Percentiles rank a stretch among this genome's conserved stretches.
These are phyloP conservation scores for Pleurotus citrinopileatus DNA, from an alignment of 768 basidiomycete species.

Conservation along the genomic window DNA sequence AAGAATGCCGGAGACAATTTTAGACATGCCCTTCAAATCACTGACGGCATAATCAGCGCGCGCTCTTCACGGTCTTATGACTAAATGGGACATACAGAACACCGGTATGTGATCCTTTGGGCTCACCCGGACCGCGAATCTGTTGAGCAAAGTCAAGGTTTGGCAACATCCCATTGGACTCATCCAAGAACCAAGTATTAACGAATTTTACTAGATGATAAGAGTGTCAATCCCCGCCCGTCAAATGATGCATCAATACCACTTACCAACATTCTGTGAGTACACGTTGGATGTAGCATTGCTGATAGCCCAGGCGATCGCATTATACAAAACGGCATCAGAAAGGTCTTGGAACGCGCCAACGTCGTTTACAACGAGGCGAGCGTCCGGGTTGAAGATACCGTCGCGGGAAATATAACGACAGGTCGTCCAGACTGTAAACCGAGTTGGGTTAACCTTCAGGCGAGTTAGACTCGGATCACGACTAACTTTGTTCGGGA, in stretches of 20 bases:
- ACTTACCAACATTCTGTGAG: conserved; percentile 38
- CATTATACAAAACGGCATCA: conserved; percentile 61
- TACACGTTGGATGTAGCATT: conserved; percentile 34
- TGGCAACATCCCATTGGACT: conserved; percentile 59
- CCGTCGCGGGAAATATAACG: conserved; percentile 57
- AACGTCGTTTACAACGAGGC: conserved; percentile 47
- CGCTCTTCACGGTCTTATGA: too few relatives aligned
- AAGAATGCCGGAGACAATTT: conserved; percentile 50
- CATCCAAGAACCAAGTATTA: conserved; percentile 59
- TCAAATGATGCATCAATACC: neutral
- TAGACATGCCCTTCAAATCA: conserved; percentile 58
- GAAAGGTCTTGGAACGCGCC: conserved; percentile 53
- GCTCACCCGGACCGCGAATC: conserved; percentile 32
- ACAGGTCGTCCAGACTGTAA: conserved; percentile 56
- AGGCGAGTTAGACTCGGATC: neutral
- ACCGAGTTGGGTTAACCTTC: neutral
- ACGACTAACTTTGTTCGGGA: conserved; percentile 44
- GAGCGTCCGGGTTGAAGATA: conserved; percentile 61
- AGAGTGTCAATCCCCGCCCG: neutral
- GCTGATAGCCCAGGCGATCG: conserved; percentile 50
- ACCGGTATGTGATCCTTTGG: conserved; percentile 48
- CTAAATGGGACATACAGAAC: conserved; percentile 40
- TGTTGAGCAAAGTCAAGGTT: conserved; percentile 60
- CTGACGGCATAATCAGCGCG: conserved; percentile 22
- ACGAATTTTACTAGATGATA: conserved; percentile 39